These are phyloP conservation scores for Hypoxylon rickii DNA, from an alignment of 495 filamentous ascomycete genomes.

Conservation along the genomic window DNA sequence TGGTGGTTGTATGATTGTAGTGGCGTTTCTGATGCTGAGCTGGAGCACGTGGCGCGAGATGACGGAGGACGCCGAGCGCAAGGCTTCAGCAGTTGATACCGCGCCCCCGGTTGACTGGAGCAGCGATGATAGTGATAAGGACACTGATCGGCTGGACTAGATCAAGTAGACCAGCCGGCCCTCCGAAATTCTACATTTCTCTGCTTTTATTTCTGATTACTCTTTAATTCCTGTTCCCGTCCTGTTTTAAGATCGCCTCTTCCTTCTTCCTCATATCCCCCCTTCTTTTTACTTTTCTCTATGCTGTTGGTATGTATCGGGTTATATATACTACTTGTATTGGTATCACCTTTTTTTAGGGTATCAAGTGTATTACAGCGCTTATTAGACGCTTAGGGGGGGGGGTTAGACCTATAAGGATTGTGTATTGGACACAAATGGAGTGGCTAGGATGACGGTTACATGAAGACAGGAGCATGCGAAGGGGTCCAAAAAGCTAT, in stretches of 20 bases:
- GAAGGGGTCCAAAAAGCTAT: not conserved
- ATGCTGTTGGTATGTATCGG: too few relatives aligned
- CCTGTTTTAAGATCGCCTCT: too few relatives aligned
- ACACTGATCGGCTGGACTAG: conserved; percentile 21
- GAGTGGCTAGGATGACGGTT: not conserved
- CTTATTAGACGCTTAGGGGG: not conserved
- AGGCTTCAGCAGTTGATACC: conserved; percentile 20
- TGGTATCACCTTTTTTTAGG: not conserved
- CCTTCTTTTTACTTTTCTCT: not conserved
- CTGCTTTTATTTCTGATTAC: too few relatives aligned
- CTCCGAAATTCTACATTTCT: not conserved
- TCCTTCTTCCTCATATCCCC: not conserved
- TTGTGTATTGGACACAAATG: not conserved
- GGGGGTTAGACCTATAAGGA: not conserved
- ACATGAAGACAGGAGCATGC: not conserved
- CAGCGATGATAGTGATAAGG: conserved; percentile 35
- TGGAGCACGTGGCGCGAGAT: conserved; percentile 94
- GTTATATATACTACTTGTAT: not conserved
- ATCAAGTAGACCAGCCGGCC: not conserved
- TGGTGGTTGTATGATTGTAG: conserved; percentile 85
- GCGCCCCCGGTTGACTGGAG: conserved; percentile 24
- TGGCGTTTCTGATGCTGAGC: conserved; percentile 80
- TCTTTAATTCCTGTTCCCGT: too few relatives aligned
- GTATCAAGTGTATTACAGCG: not conserved
- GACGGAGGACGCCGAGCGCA: conserved; percentile 69